These are phyloP conservation scores for Yamadazyma sp. DNA, from an alignment of 805 yeast genomes.

Conservation along the genomic window DNA sequence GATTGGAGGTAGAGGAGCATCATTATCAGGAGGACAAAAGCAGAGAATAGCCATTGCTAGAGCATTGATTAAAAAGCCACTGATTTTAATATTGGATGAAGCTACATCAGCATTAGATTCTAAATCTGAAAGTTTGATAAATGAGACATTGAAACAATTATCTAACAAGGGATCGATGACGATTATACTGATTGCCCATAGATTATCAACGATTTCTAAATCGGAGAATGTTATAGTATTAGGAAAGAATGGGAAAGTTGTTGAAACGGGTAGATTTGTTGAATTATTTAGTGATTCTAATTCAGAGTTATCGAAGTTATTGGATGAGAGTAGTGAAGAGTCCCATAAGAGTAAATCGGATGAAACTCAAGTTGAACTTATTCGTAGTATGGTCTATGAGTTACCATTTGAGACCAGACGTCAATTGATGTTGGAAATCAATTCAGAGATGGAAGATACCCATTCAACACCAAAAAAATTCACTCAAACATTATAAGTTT, in stretches of 20 bases:
- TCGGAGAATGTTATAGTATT: slow-evolving; percentile 42
- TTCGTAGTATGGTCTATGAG: slow-evolving; percentile 33
- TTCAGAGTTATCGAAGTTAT: slow-evolving; percentile 39
- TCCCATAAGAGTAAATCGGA: slow-evolving; percentile 13
- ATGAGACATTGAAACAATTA: slow-evolving; percentile 38
- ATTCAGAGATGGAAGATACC: slow-evolving; percentile 13
- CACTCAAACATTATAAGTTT: too few relatives aligned
- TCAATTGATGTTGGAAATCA: slow-evolving; percentile 26
- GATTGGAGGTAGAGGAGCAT: slow-evolving; percentile 54
- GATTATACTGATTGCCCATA: slow-evolving; percentile 43
- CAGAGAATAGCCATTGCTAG: slow-evolving; percentile 77
- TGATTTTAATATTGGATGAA: slow-evolving; percentile 63
- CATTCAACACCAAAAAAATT: slow-evolving; percentile 1
- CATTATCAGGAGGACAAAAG: slow-evolving; percentile 73
- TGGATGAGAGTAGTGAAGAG: slow-evolving; percentile 31
- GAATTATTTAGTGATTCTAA: slow-evolving; percentile 38
- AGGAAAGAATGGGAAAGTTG: slow-evolving; percentile 40
- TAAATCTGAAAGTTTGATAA: slow-evolving; percentile 45
- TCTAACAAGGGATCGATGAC: slow-evolving; percentile 39
- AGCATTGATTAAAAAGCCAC: slow-evolving; percentile 65
- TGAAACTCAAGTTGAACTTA: slow-evolving; percentile 19
- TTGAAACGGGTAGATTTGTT: slow-evolving; percentile 39
- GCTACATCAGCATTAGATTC: slow-evolving; percentile 65
- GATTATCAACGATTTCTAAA: slow-evolving; percentile 43
- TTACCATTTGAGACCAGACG: slow-evolving; percentile 30